A percentile compares a stretch with the other conserved stretches of the same genome.
phyloP scores from a whole-genome alignment of 2,329 filamentous ascomycete genomes.

The Alternaria longipes region DNA sequence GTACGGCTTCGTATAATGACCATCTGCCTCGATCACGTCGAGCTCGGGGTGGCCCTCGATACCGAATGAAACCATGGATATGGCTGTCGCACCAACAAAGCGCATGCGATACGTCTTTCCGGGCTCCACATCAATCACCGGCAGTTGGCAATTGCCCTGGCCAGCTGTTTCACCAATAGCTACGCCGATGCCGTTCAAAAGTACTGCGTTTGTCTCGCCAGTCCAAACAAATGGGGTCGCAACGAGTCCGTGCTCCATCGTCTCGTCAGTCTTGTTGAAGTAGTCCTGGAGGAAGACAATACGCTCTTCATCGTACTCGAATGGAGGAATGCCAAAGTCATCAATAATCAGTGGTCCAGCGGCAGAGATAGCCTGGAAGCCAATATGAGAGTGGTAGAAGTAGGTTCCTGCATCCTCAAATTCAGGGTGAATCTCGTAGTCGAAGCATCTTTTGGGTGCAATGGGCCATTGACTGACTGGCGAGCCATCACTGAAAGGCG shows the following conservation, averaged over 20 bases:
- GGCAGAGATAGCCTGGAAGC: constrained; percentile 68
- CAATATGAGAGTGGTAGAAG: constrained; percentile 74
- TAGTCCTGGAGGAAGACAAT: constrained; percentile 66
- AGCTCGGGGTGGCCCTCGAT: constrained; percentile 67
- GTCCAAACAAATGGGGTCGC: constrained; percentile 64
- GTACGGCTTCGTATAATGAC: constrained; percentile 60
- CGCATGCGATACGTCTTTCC: constrained; percentile 69
- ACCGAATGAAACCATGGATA: constrained; percentile 64
- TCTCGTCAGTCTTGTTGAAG: constrained; percentile 63
- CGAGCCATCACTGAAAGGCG: constrained; percentile 71
- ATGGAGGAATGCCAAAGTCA: constrained; percentile 59
- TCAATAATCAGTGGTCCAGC: constrained; percentile 68
- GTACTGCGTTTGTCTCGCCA: constrained; percentile 66
- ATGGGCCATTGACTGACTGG: constrained; percentile 74
- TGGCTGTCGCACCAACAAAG: constrained; percentile 65
- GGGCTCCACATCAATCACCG: constrained; percentile 67
- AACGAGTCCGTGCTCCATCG: constrained; percentile 61
- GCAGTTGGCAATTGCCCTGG: constrained; percentile 55
- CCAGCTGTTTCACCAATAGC: constrained; percentile 50
- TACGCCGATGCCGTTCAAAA: constrained; percentile 66
- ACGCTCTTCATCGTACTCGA: constrained; percentile 69
- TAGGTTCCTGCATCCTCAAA: constrained; percentile 68
- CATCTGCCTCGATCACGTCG: constrained; percentile 69
- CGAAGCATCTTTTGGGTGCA: constrained; percentile 68
- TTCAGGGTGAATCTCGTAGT: constrained; percentile 69